These are phyloP conservation scores for Parietaria judaica DNA, from an alignment of 306 rosid genomes.

Conservation along the genomic window DNA sequence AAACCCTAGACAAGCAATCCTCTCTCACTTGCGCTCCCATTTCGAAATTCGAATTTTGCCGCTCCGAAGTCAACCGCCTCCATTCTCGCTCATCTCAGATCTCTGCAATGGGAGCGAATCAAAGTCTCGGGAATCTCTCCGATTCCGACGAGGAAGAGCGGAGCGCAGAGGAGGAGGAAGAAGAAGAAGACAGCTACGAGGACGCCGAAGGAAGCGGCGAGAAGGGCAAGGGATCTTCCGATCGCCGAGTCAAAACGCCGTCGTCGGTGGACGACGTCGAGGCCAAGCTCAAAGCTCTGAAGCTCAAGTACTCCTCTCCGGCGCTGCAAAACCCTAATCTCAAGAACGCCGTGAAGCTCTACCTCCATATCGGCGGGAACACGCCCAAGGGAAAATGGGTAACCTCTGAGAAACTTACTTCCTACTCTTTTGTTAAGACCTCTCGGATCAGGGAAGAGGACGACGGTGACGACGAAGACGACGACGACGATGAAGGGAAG, in stretches of 20 bases:
- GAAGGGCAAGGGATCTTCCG: conserved; percentile 38
- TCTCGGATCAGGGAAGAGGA: conserved; percentile 23
- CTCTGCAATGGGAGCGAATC: conserved; percentile 52
- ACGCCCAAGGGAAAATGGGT: conserved; percentile 89
- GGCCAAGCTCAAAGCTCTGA: conserved; percentile 71
- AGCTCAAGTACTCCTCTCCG: conserved; percentile 56
- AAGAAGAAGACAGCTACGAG: conserved; percentile 32
- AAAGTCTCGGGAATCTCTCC: conserved; percentile 59
- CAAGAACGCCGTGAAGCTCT: conserved; percentile 76
- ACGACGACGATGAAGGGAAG: conserved; percentile 26
- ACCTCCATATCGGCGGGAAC: conserved; percentile 66
- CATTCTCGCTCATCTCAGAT: too few relatives aligned
- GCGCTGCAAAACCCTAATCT: conserved; percentile 31
- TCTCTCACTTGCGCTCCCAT: not conserved
- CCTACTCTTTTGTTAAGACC: conserved; percentile 48
- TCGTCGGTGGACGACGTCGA: conserved; percentile 70
- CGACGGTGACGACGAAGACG: conserved; percentile 36
- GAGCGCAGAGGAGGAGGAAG: conserved; percentile 21
- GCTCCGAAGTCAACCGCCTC: not conserved
- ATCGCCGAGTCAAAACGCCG: conserved; percentile 40
- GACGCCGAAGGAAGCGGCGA: conserved; percentile 42
- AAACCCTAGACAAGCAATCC: too few relatives aligned
- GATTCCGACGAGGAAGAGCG: conserved; percentile 33
- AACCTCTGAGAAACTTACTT: conserved; percentile 54
- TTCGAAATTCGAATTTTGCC: not conserved